phyloP scores from a whole-genome alignment of 2,329 filamentous ascomycete genomes.

The Colletotrichum lentis region DNA sequence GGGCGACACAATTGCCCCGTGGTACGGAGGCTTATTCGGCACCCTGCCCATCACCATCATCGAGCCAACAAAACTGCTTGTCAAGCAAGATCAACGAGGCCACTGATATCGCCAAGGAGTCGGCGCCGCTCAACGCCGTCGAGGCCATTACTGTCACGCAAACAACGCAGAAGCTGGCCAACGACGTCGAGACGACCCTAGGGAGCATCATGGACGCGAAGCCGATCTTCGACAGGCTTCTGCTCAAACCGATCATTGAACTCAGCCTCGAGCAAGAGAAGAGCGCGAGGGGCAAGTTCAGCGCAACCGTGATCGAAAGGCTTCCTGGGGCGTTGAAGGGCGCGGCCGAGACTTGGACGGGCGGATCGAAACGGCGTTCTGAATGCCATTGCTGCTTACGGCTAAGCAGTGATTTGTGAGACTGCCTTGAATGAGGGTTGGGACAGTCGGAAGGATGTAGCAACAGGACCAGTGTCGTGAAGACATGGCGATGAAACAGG shows the following conservation, averaged over 20 bases:
- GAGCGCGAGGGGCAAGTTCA: slow-evolving; percentile 51
- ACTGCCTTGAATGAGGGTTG: not conserved
- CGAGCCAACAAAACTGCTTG: slow-evolving; percentile 51
- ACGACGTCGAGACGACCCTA: slow-evolving; percentile 53
- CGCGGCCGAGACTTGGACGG: slow-evolving; percentile 49
- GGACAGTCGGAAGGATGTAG: not conserved
- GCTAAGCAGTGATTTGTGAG: not conserved
- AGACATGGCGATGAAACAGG: not conserved
- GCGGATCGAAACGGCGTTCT: slow-evolving; percentile 52
- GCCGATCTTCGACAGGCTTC: slow-evolving; percentile 54
- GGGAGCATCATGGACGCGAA: slow-evolving; percentile 51
- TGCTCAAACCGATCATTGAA: slow-evolving; percentile 54
- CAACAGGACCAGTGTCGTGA: not conserved
- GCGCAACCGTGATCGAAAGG: slow-evolving; percentile 50
- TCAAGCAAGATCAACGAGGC: slow-evolving; percentile 50
- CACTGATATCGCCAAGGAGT: slow-evolving; percentile 48
- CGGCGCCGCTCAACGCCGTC: slow-evolving; percentile 50
- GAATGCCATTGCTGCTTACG: slow-evolving; percentile 48
- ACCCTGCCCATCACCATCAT: slow-evolving; percentile 51
- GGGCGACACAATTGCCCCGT: slow-evolving; percentile 47
- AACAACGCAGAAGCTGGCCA: too few relatives aligned
- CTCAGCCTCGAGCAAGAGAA: slow-evolving; percentile 53
- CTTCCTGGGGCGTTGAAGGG: slow-evolving; percentile 48
- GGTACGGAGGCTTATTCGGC: slow-evolving; percentile 51
- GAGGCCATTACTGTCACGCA: too few relatives aligned